Percentiles rank a stretch among this genome's conserved stretches.
phyloP scores from a whole-genome alignment of 2,329 filamentous ascomycete genomes.

The Huntiella bhutanensis region DNA sequence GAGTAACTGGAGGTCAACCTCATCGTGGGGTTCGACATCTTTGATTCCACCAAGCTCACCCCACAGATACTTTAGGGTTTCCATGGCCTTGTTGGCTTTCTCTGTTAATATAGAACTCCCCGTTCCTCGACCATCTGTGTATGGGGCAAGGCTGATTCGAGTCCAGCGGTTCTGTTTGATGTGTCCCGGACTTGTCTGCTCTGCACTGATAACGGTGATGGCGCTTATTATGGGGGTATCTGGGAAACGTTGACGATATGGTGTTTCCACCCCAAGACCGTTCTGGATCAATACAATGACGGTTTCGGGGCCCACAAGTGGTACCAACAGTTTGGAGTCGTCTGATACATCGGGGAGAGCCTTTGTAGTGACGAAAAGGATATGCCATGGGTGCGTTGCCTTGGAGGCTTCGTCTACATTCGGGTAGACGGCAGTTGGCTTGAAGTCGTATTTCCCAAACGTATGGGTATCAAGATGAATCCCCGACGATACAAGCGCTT shows the following conservation, averaged over 20 bases:
- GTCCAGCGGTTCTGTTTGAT: conserved; percentile 59
- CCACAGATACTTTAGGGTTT: conserved; percentile 34
- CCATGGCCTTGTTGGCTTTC: conserved; percentile 25
- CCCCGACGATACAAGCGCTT: conserved; percentile 38
- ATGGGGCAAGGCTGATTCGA: conserved; percentile 49
- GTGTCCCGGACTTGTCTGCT: conserved; percentile 41
- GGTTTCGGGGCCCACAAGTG: conserved; percentile 34
- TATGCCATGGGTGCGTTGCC: conserved; percentile 27
- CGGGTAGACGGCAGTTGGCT: conserved; percentile 41
- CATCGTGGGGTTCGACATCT: conserved; percentile 45
- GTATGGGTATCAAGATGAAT: conserved; percentile 45
- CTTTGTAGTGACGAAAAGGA: conserved; percentile 52
- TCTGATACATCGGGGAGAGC: conserved; percentile 45
- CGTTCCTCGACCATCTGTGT: conserved; percentile 29
- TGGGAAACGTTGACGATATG: conserved; percentile 44
- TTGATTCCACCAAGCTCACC: conserved; percentile 37
- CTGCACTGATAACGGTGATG: conserved; percentile 50
- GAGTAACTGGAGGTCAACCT: conserved; percentile 48
- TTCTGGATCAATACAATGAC: conserved; percentile 52
- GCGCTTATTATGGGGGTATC: conserved; percentile 41
- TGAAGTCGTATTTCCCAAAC: conserved; percentile 49
- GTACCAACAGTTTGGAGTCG: conserved; percentile 41
- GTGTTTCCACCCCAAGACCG: conserved; percentile 49
- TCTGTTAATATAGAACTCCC: background rate
- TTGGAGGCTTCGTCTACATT: conserved; percentile 36